Evolutionary conservation across 192 early-diverging fungal species (phyloP).

Genomic region (Chytriomyces sp.): DNA sequence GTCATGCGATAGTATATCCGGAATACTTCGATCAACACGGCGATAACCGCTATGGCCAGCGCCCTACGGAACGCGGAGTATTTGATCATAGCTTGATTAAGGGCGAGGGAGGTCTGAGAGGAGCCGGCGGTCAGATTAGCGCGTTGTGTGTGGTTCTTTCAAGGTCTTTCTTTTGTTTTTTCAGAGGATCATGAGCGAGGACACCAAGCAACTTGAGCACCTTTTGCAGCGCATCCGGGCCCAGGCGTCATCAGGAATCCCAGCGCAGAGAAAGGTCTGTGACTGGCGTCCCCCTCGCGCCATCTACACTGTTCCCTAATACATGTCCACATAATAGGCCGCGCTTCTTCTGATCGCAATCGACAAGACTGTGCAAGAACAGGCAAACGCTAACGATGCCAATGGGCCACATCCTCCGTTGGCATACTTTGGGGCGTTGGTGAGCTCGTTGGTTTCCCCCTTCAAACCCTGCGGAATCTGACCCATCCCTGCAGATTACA

Average conservation of each 20-base stretch:
- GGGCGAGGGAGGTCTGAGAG: too few species aligned
- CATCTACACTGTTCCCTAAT: not conserved
- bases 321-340: constrained; percentile 18
- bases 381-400: constrained; percentile 25
- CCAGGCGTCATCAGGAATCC: constrained; percentile 75
- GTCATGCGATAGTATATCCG: too few species aligned
- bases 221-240: constrained; percentile 64
- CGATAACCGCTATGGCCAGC: too few species aligned
- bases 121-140: too few species aligned
- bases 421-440: constrained; percentile 89
- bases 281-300: not conserved
- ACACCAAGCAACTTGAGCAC: constrained; percentile 52
- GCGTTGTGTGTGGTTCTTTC: constrained; percentile 21
- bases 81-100: too few species aligned
- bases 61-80: too few species aligned
- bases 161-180: constrained; percentile 45
- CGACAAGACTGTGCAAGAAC: constrained; percentile 78
- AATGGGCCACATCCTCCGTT: constrained; percentile 65
- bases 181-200: constrained; percentile 7
- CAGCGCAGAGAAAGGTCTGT: constrained; percentile 81
- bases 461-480: not conserved
- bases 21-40: too few species aligned
- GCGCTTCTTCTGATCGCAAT: constrained; percentile 50
- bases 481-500: constrained; percentile 46
- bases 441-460: constrained; percentile 30